These are phyloP conservation scores for Takakia lepidozioides DNA, from an alignment of 225 moss, liverwort and hornwort genomes.

Conservation along the genomic window DNA sequence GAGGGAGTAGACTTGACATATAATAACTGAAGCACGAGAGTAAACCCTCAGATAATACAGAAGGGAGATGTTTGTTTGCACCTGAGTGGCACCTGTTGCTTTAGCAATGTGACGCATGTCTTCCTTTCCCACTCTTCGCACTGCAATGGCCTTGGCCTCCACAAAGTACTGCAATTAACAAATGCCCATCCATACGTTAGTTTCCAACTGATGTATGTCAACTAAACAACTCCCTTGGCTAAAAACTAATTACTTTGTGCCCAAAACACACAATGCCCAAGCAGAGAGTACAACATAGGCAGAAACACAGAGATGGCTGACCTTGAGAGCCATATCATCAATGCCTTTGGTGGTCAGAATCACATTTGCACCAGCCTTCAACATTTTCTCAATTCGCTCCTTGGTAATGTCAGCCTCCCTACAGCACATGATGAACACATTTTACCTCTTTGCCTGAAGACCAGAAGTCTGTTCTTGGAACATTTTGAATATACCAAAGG, in stretches of 20 bases:
- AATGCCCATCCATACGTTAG: background rate
- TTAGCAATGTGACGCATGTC: slow-evolving; percentile 81
- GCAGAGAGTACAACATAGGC: no score
- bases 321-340: slow-evolving; percentile 90
- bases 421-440: slow-evolving; percentile 3
- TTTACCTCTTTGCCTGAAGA: no score
- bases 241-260: no score
- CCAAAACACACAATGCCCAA: no score
- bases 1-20: no score
- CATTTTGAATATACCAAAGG: no score
- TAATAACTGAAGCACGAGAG: no score
- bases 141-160: slow-evolving; percentile 71
- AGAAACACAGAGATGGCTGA: no score
- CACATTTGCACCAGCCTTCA: slow-evolving; percentile 85
- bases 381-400: slow-evolving; percentile 80
- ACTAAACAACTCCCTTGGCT: no score
- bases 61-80: no score
- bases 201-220: background rate
- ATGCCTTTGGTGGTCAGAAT: slow-evolving; percentile 89
- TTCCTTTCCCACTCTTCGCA: slow-evolving; percentile 61
- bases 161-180: slow-evolving; percentile 57
- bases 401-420: slow-evolving; percentile 88
- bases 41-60: no score
- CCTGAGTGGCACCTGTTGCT: slow-evolving; percentile 83
- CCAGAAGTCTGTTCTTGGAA: no score